A percentile compares a stretch with the other conserved stretches of the same genome.
phyloP scores from a whole-genome alignment of 2,329 filamentous ascomycete genomes.

The Dactylonectria macrodidyma region DNA sequence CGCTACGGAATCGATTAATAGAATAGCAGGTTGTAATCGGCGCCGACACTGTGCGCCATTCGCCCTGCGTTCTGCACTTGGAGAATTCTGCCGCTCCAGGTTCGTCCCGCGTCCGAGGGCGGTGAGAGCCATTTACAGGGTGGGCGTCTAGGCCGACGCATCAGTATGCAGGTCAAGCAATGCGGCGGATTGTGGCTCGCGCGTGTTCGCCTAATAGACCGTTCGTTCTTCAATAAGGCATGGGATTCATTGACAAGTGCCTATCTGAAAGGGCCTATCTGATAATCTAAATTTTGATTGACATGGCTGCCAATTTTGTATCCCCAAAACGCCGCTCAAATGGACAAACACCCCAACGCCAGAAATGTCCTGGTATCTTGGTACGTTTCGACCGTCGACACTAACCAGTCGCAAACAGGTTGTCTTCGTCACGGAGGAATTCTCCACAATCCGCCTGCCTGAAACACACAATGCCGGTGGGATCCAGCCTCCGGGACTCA shows the following conservation, averaged over 20 bases:
- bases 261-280: conserved; percentile 43
- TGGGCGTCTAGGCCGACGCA: too few species aligned
- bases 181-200: conserved; percentile 31
- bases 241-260: conserved; percentile 36
- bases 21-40: not conserved
- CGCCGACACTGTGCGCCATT: not conserved
- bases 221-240: too few species aligned
- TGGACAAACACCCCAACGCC: conserved; percentile 47
- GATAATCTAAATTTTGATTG: conserved; percentile 41
- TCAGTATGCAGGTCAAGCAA: conserved; percentile 32
- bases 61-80: conserved; percentile 5
- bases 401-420: conserved; percentile 71
- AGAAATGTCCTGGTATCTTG: conserved; percentile 26
- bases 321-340: conserved; percentile 40
- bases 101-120: conserved; percentile 30
- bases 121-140: conserved; percentile 31
- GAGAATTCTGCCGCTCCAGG: conserved; percentile 34
- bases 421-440: conserved; percentile 88
- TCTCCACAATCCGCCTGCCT: conserved; percentile 95
- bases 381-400: not conserved
- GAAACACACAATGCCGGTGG: conserved; percentile 91
- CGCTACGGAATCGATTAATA: not conserved
- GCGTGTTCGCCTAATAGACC: too few species aligned
- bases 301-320: conserved; percentile 33
- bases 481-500: conserved; percentile 87